A percentile compares a stretch with the other conserved stretches of the same genome.
Evolutionary conservation across 2,329 filamentous ascomycete genomes (phyloP).

Genomic region (Leptodontidium sp.): DNA sequence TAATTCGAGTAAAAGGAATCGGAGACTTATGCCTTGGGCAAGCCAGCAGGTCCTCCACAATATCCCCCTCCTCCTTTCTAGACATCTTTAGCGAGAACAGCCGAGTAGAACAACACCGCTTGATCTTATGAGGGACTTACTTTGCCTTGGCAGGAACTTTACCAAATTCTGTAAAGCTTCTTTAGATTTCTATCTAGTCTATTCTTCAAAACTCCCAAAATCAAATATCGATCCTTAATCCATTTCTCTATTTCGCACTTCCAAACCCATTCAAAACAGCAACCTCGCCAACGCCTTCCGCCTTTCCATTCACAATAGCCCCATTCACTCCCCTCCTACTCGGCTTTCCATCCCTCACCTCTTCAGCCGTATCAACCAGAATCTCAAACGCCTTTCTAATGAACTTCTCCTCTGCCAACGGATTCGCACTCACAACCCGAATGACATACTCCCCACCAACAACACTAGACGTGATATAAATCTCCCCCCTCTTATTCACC

Average conservation of each 20-base stretch:
- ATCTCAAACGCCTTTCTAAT: constrained; percentile 78
- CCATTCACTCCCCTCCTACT: constrained; percentile 24
- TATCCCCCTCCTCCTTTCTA: neutral
- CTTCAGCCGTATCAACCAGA: constrained; percentile 58
- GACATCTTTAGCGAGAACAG: constrained; percentile 14
- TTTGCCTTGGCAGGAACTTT: neutral
- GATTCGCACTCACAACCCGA: constrained; percentile 78
- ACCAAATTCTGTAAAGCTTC: neutral
- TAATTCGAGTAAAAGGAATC: too few species aligned
- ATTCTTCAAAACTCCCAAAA: neutral
- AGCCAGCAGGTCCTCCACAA: too few species aligned
- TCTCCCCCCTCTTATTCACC: constrained; percentile 77
- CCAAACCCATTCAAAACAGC: constrained; percentile 22
- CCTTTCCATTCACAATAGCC: constrained; percentile 33
- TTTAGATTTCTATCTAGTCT: neutral
- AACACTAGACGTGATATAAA: constrained; percentile 83
- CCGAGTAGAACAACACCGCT: constrained; percentile 2
- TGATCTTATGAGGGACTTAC: neutral
- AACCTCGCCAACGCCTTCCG: constrained; percentile 30
- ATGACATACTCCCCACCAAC: constrained; percentile 80
- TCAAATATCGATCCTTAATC: neutral
- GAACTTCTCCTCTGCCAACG: constrained; percentile 74
- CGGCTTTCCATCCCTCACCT: constrained; percentile 40
- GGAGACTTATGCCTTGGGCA: too few species aligned
- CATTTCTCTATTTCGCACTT: neutral